Percentiles rank a stretch among this genome's conserved stretches.
These are phyloP conservation scores for Emmonsia crescens DNA, from an alignment of 2,329 filamentous ascomycete genomes.

Conservation along the genomic window DNA sequence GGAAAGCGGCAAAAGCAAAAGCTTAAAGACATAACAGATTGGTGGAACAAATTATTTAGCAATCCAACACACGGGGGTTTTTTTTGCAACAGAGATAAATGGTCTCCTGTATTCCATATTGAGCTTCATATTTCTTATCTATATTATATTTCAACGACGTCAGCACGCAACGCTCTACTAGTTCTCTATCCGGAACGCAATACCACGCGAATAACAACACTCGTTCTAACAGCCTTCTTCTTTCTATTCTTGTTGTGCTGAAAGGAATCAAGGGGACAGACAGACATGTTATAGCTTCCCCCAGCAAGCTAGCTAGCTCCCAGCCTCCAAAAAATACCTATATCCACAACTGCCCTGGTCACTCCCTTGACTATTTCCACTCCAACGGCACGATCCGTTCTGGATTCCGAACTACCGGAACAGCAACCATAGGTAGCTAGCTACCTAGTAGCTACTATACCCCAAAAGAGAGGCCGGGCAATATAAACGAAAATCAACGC, in stretches of 20 bases:
- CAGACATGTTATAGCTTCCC: neutral
- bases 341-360: neutral
- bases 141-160: neutral
- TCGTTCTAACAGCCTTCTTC: neutral
- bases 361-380: neutral
- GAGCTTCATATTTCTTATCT: neutral
- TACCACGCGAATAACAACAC: neutral
- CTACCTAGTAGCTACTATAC: neutral
- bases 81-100: too few species aligned
- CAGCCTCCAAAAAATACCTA: neutral
- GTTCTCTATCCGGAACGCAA: neutral
- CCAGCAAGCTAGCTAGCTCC: neutral
- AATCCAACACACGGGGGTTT: too few species aligned
- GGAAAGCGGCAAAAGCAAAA: too few species aligned
- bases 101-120: neutral
- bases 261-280: neutral
- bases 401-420: neutral
- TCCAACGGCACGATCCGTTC: neutral
- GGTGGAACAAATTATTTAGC: too few species aligned
- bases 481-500: conserved; percentile 3
- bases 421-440: neutral
- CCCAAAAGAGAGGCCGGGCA: neutral
- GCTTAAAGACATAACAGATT: too few species aligned
- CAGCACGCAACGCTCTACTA: neutral
- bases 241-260: neutral